Conservation (phyloP, 2,329 filamentous ascomycete species). For the Talaromyces marneffei region DNA sequence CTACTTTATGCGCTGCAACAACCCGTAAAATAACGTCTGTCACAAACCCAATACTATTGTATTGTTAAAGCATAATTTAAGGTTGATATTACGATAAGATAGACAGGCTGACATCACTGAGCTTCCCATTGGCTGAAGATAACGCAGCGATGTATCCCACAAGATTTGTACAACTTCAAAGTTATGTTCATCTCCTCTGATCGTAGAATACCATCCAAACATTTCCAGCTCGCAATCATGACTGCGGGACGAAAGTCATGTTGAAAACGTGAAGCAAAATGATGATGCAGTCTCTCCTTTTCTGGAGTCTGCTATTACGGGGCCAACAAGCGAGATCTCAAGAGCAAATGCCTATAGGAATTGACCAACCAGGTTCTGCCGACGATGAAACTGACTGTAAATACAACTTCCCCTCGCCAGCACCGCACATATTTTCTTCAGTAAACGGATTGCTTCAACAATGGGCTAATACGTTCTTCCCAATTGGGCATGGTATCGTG, state of each 20-base stretch:
- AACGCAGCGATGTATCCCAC: neutral
- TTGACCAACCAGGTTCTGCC: neutral
- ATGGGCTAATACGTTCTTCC: slow-evolving; percentile 49
- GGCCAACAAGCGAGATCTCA: neutral
- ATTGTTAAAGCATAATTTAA: too few species aligned
- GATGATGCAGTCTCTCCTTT: neutral
- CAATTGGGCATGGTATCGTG: slow-evolving; percentile 46
- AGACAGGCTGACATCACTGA: neutral
- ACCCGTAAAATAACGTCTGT: too few species aligned
- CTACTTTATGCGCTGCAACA: too few species aligned
- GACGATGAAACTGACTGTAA: neutral
- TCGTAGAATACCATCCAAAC: neutral
- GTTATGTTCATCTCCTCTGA: neutral
- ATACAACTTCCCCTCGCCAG: slow-evolving; percentile 44
- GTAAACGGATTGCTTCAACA: slow-evolving; percentile 45
- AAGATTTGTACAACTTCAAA: neutral
- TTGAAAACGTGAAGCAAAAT: neutral
- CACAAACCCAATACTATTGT: too few species aligned
- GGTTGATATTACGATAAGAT: neutral
- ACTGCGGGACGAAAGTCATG: neutral
- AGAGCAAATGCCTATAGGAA: neutral
- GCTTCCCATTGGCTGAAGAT: neutral
- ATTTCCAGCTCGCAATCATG: neutral
- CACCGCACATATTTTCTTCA: slow-evolving; percentile 47
- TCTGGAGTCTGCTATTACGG: neutral